Conservation (phyloP, 768 basidiomycete genomes). For the Lactarius akahatsu region DNA sequence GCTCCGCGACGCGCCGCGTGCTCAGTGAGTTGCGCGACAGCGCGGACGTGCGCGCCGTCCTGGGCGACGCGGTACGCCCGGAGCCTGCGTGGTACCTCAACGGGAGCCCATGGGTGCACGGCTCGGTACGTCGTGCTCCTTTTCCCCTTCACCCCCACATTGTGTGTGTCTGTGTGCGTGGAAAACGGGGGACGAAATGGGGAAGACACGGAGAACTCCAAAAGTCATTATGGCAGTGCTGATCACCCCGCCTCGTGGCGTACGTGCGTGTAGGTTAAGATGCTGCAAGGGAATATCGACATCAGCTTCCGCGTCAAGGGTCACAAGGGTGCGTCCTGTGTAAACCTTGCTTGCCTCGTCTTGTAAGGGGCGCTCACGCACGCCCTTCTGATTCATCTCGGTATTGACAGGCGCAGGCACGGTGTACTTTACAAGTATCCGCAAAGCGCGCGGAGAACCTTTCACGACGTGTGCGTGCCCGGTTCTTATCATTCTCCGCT, state of each 20-base stretch:
- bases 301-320: conserved; percentile 75
- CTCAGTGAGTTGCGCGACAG: conserved; percentile 58
- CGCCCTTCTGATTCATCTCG: background rate
- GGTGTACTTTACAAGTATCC: conserved; percentile 80
- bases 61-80: conserved; percentile 66
- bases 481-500: background rate
- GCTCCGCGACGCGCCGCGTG: conserved; percentile 69
- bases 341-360: background rate
- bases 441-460: conserved; percentile 67
- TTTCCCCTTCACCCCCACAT: too few species aligned
- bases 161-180: too few species aligned
- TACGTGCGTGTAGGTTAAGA: conserved; percentile 52
- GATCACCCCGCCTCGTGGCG: background rate
- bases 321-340: conserved; percentile 51
- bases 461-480: conserved; percentile 64
- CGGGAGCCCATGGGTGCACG: conserved; percentile 69
- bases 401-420: conserved; percentile 59
- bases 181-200: background rate
- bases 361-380: background rate
- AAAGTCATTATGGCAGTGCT: conserved; percentile 14
- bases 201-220: too few species aligned
- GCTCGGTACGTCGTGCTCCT: conserved; percentile 48
- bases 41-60: conserved; percentile 45
- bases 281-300: conserved; percentile 74
- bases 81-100: conserved; percentile 75